Conservation (phyloP, 345 rosid species). For the Pistacia vera region DNA sequence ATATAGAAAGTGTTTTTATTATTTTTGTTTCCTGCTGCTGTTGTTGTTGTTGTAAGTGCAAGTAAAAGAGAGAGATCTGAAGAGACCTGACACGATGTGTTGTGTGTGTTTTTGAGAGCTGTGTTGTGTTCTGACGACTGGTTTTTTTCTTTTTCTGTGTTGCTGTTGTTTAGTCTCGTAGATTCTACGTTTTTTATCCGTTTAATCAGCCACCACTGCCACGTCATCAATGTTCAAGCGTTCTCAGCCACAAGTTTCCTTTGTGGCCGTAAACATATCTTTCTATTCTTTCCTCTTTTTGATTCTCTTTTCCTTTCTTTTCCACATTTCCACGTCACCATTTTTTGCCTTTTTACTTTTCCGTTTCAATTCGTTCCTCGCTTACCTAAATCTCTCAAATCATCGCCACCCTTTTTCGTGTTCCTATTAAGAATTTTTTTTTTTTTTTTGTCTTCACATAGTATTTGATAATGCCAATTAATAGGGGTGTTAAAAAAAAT, state of each 20-base stretch:
- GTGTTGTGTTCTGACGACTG: too few species aligned
- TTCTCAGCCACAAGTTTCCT: constrained; percentile 73
- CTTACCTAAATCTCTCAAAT: neutral
- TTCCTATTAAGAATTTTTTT: too few species aligned
- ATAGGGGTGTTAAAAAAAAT: too few species aligned
- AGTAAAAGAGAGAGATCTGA: constrained; percentile 12
- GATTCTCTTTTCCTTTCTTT: constrained; percentile 2
- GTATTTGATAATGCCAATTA: too few species aligned
- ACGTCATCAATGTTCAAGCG: constrained; percentile 45
- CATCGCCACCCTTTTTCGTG: neutral
- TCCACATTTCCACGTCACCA: constrained; percentile 38
- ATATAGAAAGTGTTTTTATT: too few species aligned
- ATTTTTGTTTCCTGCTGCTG: too few species aligned
- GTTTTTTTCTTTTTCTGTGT: neutral
- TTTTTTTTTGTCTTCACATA: neutral
- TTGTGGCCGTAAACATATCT: constrained; percentile 58
- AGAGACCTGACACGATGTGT: neutral
- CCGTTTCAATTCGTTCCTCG: neutral
- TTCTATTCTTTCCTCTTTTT: constrained; percentile 25
- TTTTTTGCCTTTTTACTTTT: neutral
- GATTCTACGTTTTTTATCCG: constrained; percentile 53
- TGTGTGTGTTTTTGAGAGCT: too few species aligned
- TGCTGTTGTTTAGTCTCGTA: constrained; percentile 31
- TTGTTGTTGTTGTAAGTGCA: neutral
- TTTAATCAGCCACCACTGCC: constrained; percentile 41